phyloP scores from a whole-genome alignment of 2,329 filamentous ascomycete genomes.

The Gnomoniopsis smithogilvyi region DNA sequence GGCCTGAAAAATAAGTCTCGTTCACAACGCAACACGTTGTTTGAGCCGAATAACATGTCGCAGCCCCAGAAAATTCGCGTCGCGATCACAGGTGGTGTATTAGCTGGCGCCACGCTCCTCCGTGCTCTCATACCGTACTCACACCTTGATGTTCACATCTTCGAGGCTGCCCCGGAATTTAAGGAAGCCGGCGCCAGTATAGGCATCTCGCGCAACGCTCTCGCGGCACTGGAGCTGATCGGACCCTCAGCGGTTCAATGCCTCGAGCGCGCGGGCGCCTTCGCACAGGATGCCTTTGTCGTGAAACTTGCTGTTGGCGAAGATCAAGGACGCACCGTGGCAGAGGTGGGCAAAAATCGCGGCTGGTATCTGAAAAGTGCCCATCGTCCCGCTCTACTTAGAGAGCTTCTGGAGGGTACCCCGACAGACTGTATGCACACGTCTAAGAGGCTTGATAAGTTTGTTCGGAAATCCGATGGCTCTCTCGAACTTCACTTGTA shows the following conservation, averaged over 20 bases:
- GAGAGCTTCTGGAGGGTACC: not conserved
- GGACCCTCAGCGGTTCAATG: slow-evolving; percentile 6
- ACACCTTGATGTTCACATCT: slow-evolving; percentile 21
- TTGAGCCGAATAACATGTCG: not conserved
- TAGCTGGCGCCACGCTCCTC: slow-evolving; percentile 15
- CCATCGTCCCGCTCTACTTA: not conserved
- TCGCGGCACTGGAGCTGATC: slow-evolving; percentile 22
- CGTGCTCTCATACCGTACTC: slow-evolving; percentile 17
- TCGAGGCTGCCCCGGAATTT: slow-evolving; percentile 20
- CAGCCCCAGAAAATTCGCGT: not conserved
- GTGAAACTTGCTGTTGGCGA: not conserved
- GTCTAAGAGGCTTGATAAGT: not conserved
- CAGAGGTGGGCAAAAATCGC: not conserved
- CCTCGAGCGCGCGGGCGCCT: slow-evolving; percentile 21
- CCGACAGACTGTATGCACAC: not conserved
- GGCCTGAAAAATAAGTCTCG: not conserved
- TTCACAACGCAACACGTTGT: not conserved
- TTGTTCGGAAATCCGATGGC: not conserved
- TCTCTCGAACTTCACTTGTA: not conserved
- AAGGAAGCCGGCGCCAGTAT: slow-evolving; percentile 21
- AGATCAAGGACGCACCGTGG: not conserved
- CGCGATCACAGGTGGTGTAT: slow-evolving; percentile 13
- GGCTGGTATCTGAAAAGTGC: not conserved
- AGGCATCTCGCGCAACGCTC: slow-evolving; percentile 22
- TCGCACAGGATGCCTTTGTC: not conserved